Evolutionary conservation across 352 stramenopile genomes (phyloP).

Genomic region (Phytophthora nicotianae): DNA sequence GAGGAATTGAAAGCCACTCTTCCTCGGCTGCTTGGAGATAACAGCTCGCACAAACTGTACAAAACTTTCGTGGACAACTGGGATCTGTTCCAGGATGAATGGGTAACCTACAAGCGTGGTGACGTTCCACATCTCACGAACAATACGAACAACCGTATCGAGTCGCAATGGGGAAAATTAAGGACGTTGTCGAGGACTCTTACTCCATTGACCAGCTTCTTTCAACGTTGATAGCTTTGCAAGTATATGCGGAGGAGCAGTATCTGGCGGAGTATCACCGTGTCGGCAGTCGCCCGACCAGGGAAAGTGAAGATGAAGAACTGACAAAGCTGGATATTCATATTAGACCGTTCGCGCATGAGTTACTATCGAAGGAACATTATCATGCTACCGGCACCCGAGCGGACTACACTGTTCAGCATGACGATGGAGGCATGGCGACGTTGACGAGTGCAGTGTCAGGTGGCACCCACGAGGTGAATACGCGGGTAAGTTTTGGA

Average conservation of each 20-base stretch:
- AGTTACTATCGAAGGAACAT: neutral
- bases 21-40: neutral
- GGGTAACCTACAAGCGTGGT: neutral
- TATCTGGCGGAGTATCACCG: slow-evolving; percentile 11
- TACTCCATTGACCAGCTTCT: slow-evolving; percentile 7
- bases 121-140: slow-evolving; percentile 5
- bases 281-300: neutral
- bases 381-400: neutral
- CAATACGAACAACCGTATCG: slow-evolving; percentile 22
- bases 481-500: neutral
- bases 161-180: slow-evolving; percentile 14
- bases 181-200: neutral
- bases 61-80: neutral
- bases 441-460: neutral
- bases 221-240: slow-evolving; percentile 2
- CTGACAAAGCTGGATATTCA: neutral
- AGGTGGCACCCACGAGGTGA: neutral
- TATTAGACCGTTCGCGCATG: neutral
- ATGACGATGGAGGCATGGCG: neutral
- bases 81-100: neutral
- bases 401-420: neutral
- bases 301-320: neutral
- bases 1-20: neutral
- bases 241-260: slow-evolving; percentile 15
- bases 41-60: neutral